These are phyloP conservation scores for Crepidotus variabilis DNA, from an alignment of 768 basidiomycete species.

Conservation along the genomic window DNA sequence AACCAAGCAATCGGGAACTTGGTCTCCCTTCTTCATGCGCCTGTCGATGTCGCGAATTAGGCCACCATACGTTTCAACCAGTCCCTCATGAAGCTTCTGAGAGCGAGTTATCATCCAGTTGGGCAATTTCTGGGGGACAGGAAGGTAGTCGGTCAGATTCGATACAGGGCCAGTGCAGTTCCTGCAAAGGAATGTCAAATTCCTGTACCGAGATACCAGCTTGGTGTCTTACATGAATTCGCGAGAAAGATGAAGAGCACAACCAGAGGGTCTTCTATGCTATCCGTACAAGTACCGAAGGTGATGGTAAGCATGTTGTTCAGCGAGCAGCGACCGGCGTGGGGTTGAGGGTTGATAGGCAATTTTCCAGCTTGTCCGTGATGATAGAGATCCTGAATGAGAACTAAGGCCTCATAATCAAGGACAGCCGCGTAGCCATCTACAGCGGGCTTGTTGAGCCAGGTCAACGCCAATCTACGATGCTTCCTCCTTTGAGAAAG, in stretches of 20 bases:
- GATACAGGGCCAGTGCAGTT: conserved; percentile 34
- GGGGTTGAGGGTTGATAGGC: conserved; percentile 36
- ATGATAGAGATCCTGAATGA: conserved; percentile 33
- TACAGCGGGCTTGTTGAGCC: conserved; percentile 30
- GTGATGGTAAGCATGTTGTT: background rate
- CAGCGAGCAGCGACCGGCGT: conserved; percentile 25
- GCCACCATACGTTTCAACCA: too few species aligned
- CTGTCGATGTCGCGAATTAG: conserved; percentile 17
- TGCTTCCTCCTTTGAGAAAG: conserved; percentile 30
- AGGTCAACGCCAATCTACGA: conserved; percentile 31
- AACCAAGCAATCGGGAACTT: conserved; percentile 38
- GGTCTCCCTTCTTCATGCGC: conserved; percentile 30
- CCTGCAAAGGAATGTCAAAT: background rate
- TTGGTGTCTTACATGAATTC: conserved; percentile 35
- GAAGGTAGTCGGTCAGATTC: conserved; percentile 41
- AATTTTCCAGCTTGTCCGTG: conserved; percentile 25
- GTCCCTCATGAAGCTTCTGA: conserved; percentile 29
- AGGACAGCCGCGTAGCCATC: conserved; percentile 29
- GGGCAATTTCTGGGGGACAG: conserved; percentile 37
- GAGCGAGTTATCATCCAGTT: conserved; percentile 32
- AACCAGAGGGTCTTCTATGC: conserved; percentile 32
- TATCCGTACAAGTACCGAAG: conserved; percentile 25
- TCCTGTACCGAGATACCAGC: background rate
- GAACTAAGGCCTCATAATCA: conserved; percentile 34
- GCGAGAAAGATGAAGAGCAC: conserved; percentile 30